Evolutionary conservation across 164 flowering plant species (phyloP), one percentile per base, ranked within the genome.

Genomic region (Piper betle): DNA sequence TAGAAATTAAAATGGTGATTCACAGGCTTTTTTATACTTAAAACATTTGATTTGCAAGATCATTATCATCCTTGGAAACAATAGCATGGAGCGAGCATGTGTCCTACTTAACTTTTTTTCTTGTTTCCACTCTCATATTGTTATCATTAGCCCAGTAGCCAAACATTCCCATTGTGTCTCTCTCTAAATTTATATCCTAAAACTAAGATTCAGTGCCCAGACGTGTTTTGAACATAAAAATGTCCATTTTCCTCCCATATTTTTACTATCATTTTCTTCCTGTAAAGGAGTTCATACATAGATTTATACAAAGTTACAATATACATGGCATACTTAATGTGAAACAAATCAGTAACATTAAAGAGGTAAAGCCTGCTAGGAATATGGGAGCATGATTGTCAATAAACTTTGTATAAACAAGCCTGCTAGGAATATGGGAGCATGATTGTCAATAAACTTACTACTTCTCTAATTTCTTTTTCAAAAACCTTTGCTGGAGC

Each of bases 391-490:
- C 50, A 43, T 6, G 8, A 43, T 3, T 8, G 12, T 43, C 50
- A 6, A 43, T 43, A 1, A 57, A 75, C 91, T 81, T 70, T n/a
- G n/a, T n/a, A n/a, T n/a, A n/a, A n/a, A 25, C 33, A 25, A 25
- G 33, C 33, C 33, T 25, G 33, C 33, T 25, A 25, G 33, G 33
- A 46, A 46, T 46, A 46, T 46, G 11, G 7, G 15, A 46, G 50
- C 50, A 46, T 1, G 0, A 46, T 6, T 10, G 6, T 46, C 50
- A 9, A 46, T 46, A 1, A 57, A 75, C 91, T 81, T 70, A 92
- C 98, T 81, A 74, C 88, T 86, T 93, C 91, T 41, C 92, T 90
- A 16, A 93, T 73, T 78, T 90, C 95, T 75, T 81, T 88, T 55
- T 90, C 97, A 74, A 93, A 82, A 59, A 77, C 63, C 62, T 79